Conservation (phyloP, 2,329 filamentous ascomycete species). For the Phaeophleospora eucalypticola region DNA sequence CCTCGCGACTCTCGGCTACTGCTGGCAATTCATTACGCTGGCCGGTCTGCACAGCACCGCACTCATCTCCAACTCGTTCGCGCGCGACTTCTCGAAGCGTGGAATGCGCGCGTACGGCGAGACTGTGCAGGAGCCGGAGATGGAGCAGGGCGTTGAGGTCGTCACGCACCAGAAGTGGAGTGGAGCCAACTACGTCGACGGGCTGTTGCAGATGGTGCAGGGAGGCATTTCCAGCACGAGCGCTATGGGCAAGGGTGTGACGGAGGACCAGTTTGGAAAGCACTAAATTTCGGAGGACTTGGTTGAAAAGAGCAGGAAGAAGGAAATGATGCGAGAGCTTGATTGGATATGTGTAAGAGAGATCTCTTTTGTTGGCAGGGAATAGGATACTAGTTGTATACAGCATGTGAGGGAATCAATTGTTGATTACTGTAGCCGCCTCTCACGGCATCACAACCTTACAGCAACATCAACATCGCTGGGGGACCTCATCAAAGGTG, state of each 20-base stretch:
- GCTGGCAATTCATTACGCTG: constrained; percentile 99
- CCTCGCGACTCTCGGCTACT: constrained; percentile 83
- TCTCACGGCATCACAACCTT: background rate
- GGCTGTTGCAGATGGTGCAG: constrained; percentile 93
- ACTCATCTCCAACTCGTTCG: constrained; percentile 85
- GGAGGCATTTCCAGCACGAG: constrained; percentile 88
- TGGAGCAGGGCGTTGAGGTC: constrained; percentile 83
- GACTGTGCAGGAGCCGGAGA: constrained; percentile 96
- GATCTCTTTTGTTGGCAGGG: background rate
- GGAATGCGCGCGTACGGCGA: constrained; percentile 98
- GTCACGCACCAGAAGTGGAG: constrained; percentile 99
- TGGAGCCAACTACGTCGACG: constrained; percentile 90
- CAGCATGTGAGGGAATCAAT: background rate
- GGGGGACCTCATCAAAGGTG: too few relatives aligned
- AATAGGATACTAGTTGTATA: too few relatives aligned
- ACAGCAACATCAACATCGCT: background rate
- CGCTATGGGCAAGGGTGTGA: constrained; percentile 96
- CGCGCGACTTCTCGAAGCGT: constrained; percentile 63
- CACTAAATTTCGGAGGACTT: constrained; percentile 13
- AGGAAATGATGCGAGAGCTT: too few relatives aligned
- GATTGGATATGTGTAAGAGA: background rate
- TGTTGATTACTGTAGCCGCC: background rate
- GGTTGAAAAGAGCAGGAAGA: background rate
- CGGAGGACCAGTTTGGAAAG: constrained; percentile 80
- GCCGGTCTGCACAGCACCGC: constrained; percentile 94